phyloP scores from a whole-genome alignment of 179 eudicot species.

The Silene noctiflora region DNA sequence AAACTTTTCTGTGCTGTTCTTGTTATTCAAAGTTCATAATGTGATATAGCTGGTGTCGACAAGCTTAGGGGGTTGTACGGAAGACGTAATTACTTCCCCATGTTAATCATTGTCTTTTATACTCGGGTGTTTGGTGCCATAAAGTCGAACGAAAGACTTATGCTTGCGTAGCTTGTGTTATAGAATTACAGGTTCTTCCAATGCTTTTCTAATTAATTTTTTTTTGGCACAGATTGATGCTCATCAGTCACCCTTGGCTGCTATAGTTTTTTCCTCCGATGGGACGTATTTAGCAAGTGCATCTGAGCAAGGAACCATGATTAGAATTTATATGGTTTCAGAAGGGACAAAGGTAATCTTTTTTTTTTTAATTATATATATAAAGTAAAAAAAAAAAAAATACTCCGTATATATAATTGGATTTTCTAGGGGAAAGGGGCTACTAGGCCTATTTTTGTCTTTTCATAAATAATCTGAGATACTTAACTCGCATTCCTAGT shows the following conservation, averaged over 20 bases:
- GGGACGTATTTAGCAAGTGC: slow-evolving; percentile 87
- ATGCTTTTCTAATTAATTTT: slow-evolving; percentile 6
- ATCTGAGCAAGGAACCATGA: slow-evolving; percentile 93
- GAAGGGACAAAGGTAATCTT: slow-evolving; percentile 74
- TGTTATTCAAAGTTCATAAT: too few relatives aligned
- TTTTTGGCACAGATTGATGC: slow-evolving; percentile 72
- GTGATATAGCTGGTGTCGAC: neutral
- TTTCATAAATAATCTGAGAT: neutral
- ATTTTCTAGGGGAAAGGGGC: neutral
- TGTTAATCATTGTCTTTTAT: neutral
- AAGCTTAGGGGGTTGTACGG: neutral
- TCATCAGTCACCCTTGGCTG: slow-evolving; percentile 80
- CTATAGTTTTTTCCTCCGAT: slow-evolving; percentile 68
- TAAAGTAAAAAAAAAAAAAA: neutral
- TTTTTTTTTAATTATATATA: too few relatives aligned
- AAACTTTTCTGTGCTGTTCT: too few relatives aligned
- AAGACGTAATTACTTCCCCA: neutral
- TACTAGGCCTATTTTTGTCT: slow-evolving; percentile 2
- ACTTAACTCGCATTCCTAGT: neutral
- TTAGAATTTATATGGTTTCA: slow-evolving; percentile 74
- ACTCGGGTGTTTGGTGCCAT: neutral
- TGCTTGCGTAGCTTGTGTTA: neutral
- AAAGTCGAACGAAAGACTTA: neutral
- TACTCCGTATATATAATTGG: neutral
- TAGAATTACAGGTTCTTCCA: neutral